A percentile compares a stretch with the other conserved stretches of the same genome.
phyloP scores from a whole-genome alignment of 176 grass and related monocot genomes.

The Oryza glumipatula region DNA sequence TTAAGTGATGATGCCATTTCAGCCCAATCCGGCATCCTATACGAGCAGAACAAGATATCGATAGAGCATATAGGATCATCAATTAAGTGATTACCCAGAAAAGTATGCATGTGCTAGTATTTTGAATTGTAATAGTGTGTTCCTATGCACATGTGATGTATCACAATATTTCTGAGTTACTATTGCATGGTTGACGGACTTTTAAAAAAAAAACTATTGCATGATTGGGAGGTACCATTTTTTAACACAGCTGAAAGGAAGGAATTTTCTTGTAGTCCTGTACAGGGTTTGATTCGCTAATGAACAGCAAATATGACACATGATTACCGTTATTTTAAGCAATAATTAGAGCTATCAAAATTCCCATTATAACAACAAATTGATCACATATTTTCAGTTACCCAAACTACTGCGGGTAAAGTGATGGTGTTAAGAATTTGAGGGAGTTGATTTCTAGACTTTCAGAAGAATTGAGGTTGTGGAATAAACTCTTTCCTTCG shows the following conservation, averaged over 20 bases:
- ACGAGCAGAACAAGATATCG: slow-evolving; percentile 32
- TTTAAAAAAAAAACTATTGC: background rate
- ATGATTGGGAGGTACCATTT: slow-evolving; percentile 2
- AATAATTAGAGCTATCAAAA: background rate
- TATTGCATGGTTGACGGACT: background rate
- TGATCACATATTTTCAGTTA: background rate
- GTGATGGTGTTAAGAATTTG: background rate
- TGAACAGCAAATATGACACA: background rate
- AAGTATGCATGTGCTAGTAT: background rate
- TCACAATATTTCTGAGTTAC: background rate
- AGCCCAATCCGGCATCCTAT: slow-evolving; percentile 71
- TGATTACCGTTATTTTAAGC: background rate
- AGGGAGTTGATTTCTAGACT: background rate
- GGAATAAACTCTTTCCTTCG: slow-evolving; percentile 2
- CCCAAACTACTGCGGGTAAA: background rate
- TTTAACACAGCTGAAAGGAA: background rate
- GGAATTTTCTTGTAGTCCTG: background rate
- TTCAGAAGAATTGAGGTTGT: background rate
- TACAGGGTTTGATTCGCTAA: background rate
- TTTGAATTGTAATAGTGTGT: background rate
- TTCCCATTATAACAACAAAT: background rate
- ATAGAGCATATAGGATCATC: slow-evolving; percentile 12
- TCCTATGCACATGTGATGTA: background rate
- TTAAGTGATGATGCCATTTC: slow-evolving; percentile 48
- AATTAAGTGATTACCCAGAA: background rate